Conservation (phyloP, 371 early-diverging fungal species). For the Rhizopus sp. region DNA sequence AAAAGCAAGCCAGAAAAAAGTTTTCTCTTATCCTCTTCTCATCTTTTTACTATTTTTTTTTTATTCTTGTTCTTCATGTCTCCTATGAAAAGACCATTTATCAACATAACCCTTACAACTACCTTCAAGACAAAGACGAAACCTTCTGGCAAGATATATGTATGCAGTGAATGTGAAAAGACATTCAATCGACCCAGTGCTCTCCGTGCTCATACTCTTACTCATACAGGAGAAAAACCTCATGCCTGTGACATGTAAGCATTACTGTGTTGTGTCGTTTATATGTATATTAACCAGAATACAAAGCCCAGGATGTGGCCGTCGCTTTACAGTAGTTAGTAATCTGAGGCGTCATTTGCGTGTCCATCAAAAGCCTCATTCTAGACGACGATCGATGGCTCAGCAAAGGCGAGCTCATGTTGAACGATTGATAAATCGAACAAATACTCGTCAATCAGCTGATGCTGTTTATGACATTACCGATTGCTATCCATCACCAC, state of each 20-base stretch:
- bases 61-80: background rate
- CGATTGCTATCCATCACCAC: constrained; percentile 4
- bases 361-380: constrained; percentile 28
- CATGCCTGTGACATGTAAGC: constrained; percentile 58
- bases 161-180: constrained; percentile 65
- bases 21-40: background rate
- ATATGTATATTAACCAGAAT: background rate
- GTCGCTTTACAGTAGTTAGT: constrained; percentile 43
- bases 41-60: background rate
- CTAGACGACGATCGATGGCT: constrained; percentile 25
- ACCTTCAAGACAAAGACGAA: constrained; percentile 1
- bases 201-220: constrained; percentile 67
- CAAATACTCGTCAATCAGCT: background rate
- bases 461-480: background rate
- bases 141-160: constrained; percentile 36
- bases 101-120: background rate
- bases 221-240: constrained; percentile 83
- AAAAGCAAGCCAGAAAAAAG: no score
- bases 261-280: background rate
- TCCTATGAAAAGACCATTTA: background rate
- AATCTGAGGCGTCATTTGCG: constrained; percentile 46
- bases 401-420: constrained; percentile 27
- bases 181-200: constrained; percentile 78
- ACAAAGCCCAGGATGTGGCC: constrained; percentile 37
- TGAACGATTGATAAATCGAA: constrained; percentile 31